phyloP scores from a whole-genome alignment of 108 stramenopile species.

The Pelagomonas calceolata region DNA sequence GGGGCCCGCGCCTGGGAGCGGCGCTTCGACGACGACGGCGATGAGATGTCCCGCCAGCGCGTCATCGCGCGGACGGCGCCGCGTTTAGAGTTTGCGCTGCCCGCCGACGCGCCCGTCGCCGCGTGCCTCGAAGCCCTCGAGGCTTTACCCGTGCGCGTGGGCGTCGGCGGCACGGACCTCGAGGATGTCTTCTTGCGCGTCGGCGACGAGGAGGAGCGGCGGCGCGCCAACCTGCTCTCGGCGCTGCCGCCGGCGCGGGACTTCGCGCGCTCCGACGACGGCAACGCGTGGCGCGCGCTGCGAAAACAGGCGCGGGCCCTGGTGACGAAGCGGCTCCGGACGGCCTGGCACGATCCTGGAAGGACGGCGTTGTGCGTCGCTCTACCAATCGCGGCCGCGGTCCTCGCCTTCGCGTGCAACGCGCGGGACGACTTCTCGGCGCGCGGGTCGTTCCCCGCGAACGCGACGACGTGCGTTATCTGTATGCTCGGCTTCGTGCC shows the following conservation, averaged over 20 bases:
- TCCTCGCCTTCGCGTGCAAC: slow-evolving; percentile 1
- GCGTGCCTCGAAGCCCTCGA: too few relatives aligned
- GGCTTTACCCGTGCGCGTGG: too few relatives aligned
- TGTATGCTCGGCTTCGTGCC: background rate
- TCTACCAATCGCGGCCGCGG: background rate
- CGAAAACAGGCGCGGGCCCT: background rate
- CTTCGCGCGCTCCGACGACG: too few relatives aligned
- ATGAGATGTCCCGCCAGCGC: too few relatives aligned
- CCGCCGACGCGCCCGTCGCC: too few relatives aligned
- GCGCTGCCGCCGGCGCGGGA: too few relatives aligned
- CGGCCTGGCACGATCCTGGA: background rate
- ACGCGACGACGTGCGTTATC: background rate
- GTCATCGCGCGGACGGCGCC: too few relatives aligned
- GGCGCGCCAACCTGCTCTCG: too few relatives aligned
- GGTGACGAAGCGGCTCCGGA: background rate
- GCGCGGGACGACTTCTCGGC: background rate
- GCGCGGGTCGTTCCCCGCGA: background rate
- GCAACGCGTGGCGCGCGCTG: background rate
- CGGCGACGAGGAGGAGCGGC: background rate
- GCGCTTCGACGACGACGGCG: too few relatives aligned
- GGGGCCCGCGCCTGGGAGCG: too few relatives aligned
- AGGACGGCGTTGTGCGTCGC: background rate
- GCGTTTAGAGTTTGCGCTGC: too few relatives aligned
- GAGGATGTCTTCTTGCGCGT: slow-evolving; percentile 30
- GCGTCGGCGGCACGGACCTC: slow-evolving; percentile 14